A percentile compares a stretch with the other conserved stretches of the same genome.
phyloP scores from a whole-genome alignment of 768 basidiomycete genomes.

The Gymnopilus dilepis region DNA sequence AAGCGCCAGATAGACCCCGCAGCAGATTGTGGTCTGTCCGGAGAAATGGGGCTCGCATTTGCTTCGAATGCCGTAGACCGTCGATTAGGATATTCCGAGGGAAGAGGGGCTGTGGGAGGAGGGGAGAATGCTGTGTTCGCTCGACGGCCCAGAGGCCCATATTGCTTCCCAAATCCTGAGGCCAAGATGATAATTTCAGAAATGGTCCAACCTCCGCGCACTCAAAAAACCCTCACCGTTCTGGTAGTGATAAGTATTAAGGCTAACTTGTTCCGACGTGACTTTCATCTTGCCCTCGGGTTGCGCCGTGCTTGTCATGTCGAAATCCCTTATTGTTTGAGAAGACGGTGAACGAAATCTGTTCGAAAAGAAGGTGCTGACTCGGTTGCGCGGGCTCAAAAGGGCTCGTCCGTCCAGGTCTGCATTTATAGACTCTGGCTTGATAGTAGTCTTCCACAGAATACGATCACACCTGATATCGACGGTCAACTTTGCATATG shows the following conservation, averaged over 20 bases:
- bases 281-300: not conserved
- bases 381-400: conserved; percentile 35
- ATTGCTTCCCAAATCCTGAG: not conserved
- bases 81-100: conserved; percentile 18
- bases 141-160: conserved; percentile 16
- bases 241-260: not conserved
- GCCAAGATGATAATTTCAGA: not conserved
- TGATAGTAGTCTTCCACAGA: conserved; percentile 77
- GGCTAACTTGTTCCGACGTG: not conserved
- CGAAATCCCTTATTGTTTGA: conserved; percentile 28
- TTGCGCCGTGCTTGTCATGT: not conserved
- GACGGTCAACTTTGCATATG: conserved; percentile 1
- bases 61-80: conserved; percentile 24
- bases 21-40: conserved; percentile 25
- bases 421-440: conserved; percentile 43
- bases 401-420: conserved; percentile 35
- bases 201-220: not conserved
- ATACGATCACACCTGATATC: conserved; percentile 81
- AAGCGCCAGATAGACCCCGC: conserved; percentile 53
- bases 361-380: conserved; percentile 59
- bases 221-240: not conserved
- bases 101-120: conserved; percentile 32
- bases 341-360: conserved; percentile 54
- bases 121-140: conserved; percentile 29
- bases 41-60: conserved; percentile 24